Evolutionary conservation across 2,329 filamentous ascomycete species (phyloP).

Genomic region (Cercospora zeae-maydis): DNA sequence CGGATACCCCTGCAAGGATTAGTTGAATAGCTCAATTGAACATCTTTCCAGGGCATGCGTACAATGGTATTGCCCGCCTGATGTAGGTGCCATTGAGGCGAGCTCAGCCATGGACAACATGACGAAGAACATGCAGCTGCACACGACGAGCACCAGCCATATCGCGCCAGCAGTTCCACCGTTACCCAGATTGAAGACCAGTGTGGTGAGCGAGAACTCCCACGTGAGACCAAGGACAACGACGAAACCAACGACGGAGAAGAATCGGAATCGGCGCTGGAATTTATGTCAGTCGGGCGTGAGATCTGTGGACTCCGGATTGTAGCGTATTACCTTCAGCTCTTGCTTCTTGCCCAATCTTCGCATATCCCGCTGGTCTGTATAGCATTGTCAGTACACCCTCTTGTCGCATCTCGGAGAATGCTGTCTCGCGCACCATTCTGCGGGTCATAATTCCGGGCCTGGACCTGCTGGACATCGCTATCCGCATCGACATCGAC

Average conservation of each 20-base stretch:
- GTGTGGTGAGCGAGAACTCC: slow-evolving; percentile 26
- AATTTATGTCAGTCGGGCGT: slow-evolving; percentile 4
- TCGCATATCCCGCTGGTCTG: slow-evolving; percentile 25
- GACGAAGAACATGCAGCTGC: slow-evolving; percentile 26
- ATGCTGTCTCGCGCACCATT: slow-evolving; percentile 17
- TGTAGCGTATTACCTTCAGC: slow-evolving; percentile 16
- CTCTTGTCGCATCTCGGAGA: neutral
- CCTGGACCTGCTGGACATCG: slow-evolving; percentile 21
- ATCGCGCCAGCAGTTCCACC: slow-evolving; percentile 54
- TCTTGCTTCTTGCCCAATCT: slow-evolving; percentile 28
- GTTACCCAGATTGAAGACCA: slow-evolving; percentile 37
- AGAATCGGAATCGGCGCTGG: slow-evolving; percentile 32
- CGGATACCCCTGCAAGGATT: slow-evolving; percentile 39
- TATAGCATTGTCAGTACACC: neutral
- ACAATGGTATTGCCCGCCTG: slow-evolving; percentile 47
- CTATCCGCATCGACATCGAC: slow-evolving; percentile 17
- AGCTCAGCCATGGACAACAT: slow-evolving; percentile 50
- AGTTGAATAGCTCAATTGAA: neutral
- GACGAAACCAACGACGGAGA: slow-evolving; percentile 31
- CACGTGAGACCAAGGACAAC: slow-evolving; percentile 30
- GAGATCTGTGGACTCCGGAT: neutral
- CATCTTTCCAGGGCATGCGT: slow-evolving; percentile 30
- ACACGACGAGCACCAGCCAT: slow-evolving; percentile 42
- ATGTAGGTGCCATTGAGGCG: slow-evolving; percentile 54
- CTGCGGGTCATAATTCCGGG: slow-evolving; percentile 24